These are phyloP conservation scores for Xylaria sp. DNA, from an alignment of 2,329 filamentous ascomycete genomes.

Conservation along the genomic window DNA sequence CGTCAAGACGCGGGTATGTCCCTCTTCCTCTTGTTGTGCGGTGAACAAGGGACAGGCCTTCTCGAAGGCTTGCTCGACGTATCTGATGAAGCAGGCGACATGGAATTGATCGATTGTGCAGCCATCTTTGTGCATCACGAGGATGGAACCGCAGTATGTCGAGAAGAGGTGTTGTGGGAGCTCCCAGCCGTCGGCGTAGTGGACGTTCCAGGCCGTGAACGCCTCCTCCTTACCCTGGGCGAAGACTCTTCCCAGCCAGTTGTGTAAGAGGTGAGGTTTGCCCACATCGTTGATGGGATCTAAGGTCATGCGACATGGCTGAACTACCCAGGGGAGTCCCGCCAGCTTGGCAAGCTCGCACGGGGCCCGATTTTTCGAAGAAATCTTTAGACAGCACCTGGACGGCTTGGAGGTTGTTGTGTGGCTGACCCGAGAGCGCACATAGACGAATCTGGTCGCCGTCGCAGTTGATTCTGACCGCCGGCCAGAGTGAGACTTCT, in stretches of 20 bases:
- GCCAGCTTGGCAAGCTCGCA: slow-evolving; percentile 3
- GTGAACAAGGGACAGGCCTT: neutral
- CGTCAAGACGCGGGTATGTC: neutral
- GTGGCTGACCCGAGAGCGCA: neutral
- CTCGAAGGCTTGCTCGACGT: neutral
- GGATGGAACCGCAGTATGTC: slow-evolving; percentile 18
- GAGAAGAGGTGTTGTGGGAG: neutral
- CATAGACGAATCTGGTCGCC: slow-evolving; percentile 22
- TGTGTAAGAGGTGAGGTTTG: neutral
- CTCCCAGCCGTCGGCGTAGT: neutral
- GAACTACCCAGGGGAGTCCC: slow-evolving; percentile 28
- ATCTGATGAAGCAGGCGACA: slow-evolving; percentile 28
- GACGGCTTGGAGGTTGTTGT: slow-evolving; percentile 15
- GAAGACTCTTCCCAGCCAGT: slow-evolving; percentile 1
- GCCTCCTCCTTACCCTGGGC: neutral
- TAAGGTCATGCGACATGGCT: neutral
- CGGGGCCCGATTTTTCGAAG: neutral
- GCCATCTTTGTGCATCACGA: slow-evolving; percentile 26
- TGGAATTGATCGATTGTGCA: slow-evolving; percentile 14
- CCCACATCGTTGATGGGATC: slow-evolving; percentile 9
- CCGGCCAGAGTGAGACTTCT: slow-evolving; percentile 21
- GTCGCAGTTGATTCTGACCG: slow-evolving; percentile 35
- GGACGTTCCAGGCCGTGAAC: neutral
- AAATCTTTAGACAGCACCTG: slow-evolving; percentile 5
- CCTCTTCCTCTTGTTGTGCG: neutral